Evolutionary conservation across 352 stramenopile genomes (phyloP).

Genomic region (Chrysophaeum taylorii): DNA sequence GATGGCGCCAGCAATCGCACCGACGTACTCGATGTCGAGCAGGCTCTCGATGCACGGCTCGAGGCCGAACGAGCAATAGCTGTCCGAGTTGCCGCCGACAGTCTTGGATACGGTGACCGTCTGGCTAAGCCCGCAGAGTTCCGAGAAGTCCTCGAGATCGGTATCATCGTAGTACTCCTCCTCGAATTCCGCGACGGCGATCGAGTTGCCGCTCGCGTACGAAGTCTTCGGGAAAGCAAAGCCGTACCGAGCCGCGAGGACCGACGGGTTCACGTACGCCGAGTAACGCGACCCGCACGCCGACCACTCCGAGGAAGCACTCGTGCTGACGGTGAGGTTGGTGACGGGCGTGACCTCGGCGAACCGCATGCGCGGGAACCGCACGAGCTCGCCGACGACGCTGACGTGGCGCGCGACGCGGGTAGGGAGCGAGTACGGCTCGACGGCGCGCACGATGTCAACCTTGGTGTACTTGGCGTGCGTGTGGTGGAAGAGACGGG

Average conservation of each 20-base stretch:
- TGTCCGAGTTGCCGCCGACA: constrained; percentile 22
- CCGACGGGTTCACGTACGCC: neutral
- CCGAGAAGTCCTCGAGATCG: constrained; percentile 28
- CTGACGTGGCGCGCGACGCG: constrained; percentile 22
- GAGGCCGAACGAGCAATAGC: constrained; percentile 19
- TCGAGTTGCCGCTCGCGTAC: neutral
- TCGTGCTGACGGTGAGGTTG: no score
- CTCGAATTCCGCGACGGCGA: constrained; percentile 33
- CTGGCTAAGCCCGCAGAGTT: constrained; percentile 23
- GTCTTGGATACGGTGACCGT: constrained; percentile 21
- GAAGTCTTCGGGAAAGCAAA: neutral
- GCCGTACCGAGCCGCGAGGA: neutral
- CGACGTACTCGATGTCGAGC: constrained; percentile 78
- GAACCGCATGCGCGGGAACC: constrained; percentile 27
- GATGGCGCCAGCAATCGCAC: constrained; percentile 61
- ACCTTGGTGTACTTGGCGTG: no score
- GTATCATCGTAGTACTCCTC: constrained; percentile 29
- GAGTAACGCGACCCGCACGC: neutral
- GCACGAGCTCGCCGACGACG: constrained; percentile 27
- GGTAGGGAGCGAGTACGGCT: constrained; percentile 23
- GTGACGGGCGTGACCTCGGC: neutral
- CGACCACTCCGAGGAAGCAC: neutral
- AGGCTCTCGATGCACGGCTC: constrained; percentile 19
- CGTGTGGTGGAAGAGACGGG: neutral
- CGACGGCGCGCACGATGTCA: constrained; percentile 22